Percentiles rank a stretch among this genome's conserved stretches.
phyloP scores from a whole-genome alignment of 495 filamentous ascomycete genomes.

The Penicillium silybi region DNA sequence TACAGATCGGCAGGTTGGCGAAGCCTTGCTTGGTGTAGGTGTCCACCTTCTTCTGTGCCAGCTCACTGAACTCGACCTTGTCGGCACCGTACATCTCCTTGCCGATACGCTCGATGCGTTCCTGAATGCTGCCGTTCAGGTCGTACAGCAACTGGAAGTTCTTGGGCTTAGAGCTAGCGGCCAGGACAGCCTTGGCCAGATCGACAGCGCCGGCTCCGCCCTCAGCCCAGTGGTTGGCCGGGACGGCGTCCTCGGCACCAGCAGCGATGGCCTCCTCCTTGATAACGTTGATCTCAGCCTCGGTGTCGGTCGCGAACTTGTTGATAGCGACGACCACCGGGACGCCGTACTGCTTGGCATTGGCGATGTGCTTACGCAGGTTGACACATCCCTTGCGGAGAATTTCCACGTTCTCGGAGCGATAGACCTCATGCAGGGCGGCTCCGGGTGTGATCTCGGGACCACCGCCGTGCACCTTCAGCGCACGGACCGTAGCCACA shows the following conservation, averaged over 20 bases:
- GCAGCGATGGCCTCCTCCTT: constrained; percentile 88
- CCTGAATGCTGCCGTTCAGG: constrained; percentile 74
- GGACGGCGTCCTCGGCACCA: constrained; percentile 88
- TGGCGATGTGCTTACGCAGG: constrained; percentile 87
- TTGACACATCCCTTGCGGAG: constrained; percentile 89
- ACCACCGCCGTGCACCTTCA: constrained; percentile 96
- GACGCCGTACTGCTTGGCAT: constrained; percentile 82
- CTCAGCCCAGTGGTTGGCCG: constrained; percentile 96
- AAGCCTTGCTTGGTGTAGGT: constrained; percentile 91
- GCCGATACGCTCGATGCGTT: constrained; percentile 88
- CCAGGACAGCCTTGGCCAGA: constrained; percentile 81
- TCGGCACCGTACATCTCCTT: constrained; percentile 91
- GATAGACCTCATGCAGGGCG: constrained; percentile 77
- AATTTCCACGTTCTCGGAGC: constrained; percentile 87
- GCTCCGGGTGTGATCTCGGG: constrained; percentile 87
- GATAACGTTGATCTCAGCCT: constrained; percentile 84
- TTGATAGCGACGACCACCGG: constrained; percentile 98
- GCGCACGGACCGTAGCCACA: constrained; percentile 88
- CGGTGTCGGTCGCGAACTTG: constrained; percentile 89
- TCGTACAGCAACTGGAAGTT: constrained; percentile 86
- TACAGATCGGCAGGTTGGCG: constrained; percentile 87
- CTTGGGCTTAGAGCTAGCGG: constrained; percentile 78
- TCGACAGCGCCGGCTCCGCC: constrained; percentile 89
- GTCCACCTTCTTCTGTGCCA: constrained; percentile 93
- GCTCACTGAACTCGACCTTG: constrained; percentile 87